Base-by-base conservation (phyloP, 352 stramenopile genomes). In the Phytophthora pini region DNA sequence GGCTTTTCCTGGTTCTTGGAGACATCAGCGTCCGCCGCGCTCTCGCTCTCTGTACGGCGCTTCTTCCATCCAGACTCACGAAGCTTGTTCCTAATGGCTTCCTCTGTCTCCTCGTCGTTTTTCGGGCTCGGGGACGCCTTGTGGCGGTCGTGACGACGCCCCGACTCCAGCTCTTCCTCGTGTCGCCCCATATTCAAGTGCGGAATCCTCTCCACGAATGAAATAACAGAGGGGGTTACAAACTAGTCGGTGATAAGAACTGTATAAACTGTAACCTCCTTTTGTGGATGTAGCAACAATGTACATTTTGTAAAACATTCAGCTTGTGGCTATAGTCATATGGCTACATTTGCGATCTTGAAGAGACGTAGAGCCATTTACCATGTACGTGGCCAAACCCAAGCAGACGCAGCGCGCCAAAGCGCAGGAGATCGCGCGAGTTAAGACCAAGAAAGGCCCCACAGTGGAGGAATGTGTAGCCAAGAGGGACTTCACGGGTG, bases 401-500 rank as follows among this genome's bases (percentile, higher is more conserved):
- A 93, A 93, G 82, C 84, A 90, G 63, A 83, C 70, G 36, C 77
- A 82, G 68, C 80, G 79, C 59, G 69, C 75, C 32, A 93, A 93
- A 71, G 79, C 77, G 48, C 80, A 90, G 51, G 83, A 90, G 61
- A 78, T 82, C 12, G 80, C 80, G 26, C 83, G 83, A 27, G 77
- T 79, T 52, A 93, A 95, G 72, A 84, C 71, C 41, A 93, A 92
- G 71, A 93, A 93, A 43, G 83, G 87, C 0, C 82, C 79, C 24
- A 92, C 80, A 0, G 78, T 91, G 48, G 82, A 92, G 61, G 85
- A 93, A 72, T 93, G 80, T 53, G 81, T 85, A 11, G 72, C 68
- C 32, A 93, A 89, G 65, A 76, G 89, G 38, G 97, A 99, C 81
- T 99, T 98, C 61, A 98, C 93, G 1, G 97, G 96, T 31, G 95